Evolutionary conservation across 2,329 filamentous ascomycete species (phyloP).

Genomic region (Aureobasidium vineae): DNA sequence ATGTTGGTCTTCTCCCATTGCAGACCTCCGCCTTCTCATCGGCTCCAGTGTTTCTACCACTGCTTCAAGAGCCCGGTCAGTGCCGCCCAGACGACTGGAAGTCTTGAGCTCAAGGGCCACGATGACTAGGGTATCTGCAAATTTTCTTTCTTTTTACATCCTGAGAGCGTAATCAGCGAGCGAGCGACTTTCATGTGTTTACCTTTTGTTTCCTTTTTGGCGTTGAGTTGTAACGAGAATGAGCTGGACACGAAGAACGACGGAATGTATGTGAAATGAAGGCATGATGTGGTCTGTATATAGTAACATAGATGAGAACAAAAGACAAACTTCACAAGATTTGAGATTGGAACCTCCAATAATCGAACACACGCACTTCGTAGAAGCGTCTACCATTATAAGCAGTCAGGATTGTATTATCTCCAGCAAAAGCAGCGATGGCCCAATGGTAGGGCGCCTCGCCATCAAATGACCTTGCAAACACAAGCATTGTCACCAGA

Average conservation of each 20-base stretch:
- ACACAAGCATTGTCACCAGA: slow-evolving; percentile 7
- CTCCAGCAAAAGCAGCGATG: background rate
- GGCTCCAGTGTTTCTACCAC: background rate
- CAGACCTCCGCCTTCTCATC: background rate
- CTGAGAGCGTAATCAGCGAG: background rate
- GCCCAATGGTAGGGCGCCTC: slow-evolving; percentile 3
- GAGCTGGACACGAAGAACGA: background rate
- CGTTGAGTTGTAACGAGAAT: background rate
- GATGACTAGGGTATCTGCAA: no score
- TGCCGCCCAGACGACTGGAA: background rate
- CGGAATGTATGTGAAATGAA: background rate
- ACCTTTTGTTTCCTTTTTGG: background rate
- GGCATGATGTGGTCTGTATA: background rate
- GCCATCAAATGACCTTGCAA: background rate
- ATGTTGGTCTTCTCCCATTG: background rate
- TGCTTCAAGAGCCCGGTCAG: background rate
- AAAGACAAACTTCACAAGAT: background rate
- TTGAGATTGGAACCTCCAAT: background rate
- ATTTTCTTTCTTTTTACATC: background rate
- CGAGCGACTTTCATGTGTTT: background rate
- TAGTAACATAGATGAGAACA: background rate
- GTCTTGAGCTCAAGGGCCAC: background rate
- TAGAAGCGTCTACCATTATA: background rate
- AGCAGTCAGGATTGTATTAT: background rate
- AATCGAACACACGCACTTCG: background rate